These are phyloP conservation scores for Geotrichum aggregatum DNA, from an alignment of 1,139 yeast genomes.

Conservation along the genomic window DNA sequence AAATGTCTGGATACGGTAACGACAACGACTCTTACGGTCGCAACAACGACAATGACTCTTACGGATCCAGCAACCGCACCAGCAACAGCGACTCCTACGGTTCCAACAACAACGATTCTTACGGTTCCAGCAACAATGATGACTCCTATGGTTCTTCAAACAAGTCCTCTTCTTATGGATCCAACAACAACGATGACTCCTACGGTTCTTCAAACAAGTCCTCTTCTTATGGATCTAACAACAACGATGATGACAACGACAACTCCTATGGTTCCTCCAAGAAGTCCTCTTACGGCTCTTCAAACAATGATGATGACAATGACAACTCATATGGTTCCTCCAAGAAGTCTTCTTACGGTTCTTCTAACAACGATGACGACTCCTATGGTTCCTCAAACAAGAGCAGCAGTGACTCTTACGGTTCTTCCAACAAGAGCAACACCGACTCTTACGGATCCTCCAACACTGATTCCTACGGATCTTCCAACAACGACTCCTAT, in stretches of 20 bases:
- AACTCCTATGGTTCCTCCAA: conserved; percentile 17
- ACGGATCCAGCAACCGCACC: conserved; percentile 14
- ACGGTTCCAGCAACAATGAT: conserved; percentile 28
- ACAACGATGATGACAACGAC: conserved; percentile 9
- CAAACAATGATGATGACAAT: conserved; percentile 24
- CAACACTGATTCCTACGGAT: conserved; percentile 25
- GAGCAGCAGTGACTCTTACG: conserved; percentile 7
- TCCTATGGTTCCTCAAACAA: conserved; percentile 15
- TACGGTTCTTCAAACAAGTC: conserved; percentile 18
- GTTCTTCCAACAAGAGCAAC: conserved; percentile 11
- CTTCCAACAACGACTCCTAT: conserved; percentile 17
- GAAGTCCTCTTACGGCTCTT: conserved; percentile 31
- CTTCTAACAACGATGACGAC: conserved; percentile 11
- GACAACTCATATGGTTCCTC: conserved; percentile 24
- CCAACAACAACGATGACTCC: conserved; percentile 17
- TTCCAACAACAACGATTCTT: conserved; percentile 24
- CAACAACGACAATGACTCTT: conserved; percentile 11
- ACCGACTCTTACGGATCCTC: conserved; percentile 11
- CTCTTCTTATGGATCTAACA: conserved; percentile 26
- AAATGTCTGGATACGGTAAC: background rate
- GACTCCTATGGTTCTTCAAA: conserved; percentile 23
- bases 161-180: conserved; percentile 29
- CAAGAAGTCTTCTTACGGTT: conserved; percentile 21
- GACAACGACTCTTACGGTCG: conserved; percentile 23
- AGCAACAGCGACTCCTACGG: conserved; percentile 23